Conservation (phyloP, 2,329 filamentous ascomycete species). For the Verticillium albo-atrum region DNA sequence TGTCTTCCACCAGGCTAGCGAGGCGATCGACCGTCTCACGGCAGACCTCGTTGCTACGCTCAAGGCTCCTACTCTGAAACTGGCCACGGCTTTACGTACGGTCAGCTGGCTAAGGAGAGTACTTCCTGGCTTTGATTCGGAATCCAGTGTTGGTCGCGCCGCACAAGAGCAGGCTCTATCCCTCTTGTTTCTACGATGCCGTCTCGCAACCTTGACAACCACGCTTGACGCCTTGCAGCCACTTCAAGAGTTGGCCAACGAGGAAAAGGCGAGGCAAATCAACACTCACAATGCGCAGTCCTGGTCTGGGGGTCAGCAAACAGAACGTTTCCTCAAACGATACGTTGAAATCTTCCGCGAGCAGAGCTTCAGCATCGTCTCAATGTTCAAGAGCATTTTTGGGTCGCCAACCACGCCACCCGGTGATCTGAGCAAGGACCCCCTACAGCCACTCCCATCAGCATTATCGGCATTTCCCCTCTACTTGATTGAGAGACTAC, state of each 20-base stretch:
- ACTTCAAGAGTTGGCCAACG: conserved; percentile 81
- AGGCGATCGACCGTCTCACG: conserved; percentile 84
- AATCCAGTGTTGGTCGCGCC: conserved; percentile 4
- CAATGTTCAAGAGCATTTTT: conserved; percentile 90
- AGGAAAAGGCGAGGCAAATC: conserved; percentile 58
- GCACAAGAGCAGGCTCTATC: conserved; percentile 65
- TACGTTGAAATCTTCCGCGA: conserved; percentile 98
- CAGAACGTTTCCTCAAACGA: conserved; percentile 87
- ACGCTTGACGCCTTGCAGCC: conserved; percentile 83
- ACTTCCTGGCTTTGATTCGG: conserved; percentile 63
- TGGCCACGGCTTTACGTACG: conserved; percentile 85
- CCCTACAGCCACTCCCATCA: conserved; percentile 62
- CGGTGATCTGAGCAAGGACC: conserved; percentile 23
- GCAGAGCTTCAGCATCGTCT: conserved; percentile 93
- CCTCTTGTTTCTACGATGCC: conserved; percentile 81
- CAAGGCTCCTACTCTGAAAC: conserved; percentile 73
- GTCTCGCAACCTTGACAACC: conserved; percentile 71
- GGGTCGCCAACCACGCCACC: neutral
- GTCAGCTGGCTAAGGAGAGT: conserved; percentile 88
- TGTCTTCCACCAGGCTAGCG: conserved; percentile 73
- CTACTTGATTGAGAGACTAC: conserved; percentile 75
- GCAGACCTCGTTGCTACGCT: conserved; percentile 76
- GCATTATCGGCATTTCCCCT: conserved; percentile 80
- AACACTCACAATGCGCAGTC: conserved; percentile 31
- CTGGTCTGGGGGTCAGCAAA: conserved; percentile 79